Evolutionary conservation across 2,329 filamentous ascomycete species (phyloP).

Genomic region (Plectosphaerella plurivora): DNA sequence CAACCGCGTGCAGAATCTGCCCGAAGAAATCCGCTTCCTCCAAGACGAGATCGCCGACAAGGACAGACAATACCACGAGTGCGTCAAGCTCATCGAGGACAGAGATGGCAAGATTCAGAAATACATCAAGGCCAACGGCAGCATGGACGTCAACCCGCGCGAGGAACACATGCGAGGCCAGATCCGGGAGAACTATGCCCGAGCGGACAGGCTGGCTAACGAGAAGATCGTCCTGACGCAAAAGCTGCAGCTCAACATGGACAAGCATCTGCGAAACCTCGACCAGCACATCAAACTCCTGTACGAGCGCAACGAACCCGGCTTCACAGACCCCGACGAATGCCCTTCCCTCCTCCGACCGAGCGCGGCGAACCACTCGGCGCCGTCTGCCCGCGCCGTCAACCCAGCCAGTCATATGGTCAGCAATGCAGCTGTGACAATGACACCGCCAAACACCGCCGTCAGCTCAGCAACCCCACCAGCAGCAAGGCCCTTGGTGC

Average conservation of each 20-base stretch:
- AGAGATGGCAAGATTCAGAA: conserved; percentile 74
- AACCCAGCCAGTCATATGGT: conserved; percentile 35
- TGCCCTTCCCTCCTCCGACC: conserved; percentile 59
- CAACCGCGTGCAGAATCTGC: conserved; percentile 70
- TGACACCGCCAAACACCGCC: conserved; percentile 28
- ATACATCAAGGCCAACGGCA: conserved; percentile 74
- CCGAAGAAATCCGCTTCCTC: conserved; percentile 77
- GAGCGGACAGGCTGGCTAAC: conserved; percentile 65
- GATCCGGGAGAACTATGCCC: conserved; percentile 64
- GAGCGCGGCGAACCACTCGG: conserved; percentile 47
- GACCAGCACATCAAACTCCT: conserved; percentile 60
- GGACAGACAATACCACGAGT: conserved; percentile 67
- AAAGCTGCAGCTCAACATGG: conserved; percentile 56
- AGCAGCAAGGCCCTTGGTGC: conserved; percentile 34
- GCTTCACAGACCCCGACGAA: conserved; percentile 58
- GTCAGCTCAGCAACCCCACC: conserved; percentile 35
- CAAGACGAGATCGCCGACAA: conserved; percentile 81
- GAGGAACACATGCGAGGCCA: conserved; percentile 64
- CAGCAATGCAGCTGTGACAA: conserved; percentile 19
- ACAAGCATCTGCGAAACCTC: conserved; percentile 59
- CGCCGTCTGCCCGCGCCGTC: conserved; percentile 33
- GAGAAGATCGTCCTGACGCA: conserved; percentile 70
- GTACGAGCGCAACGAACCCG: conserved; percentile 56
- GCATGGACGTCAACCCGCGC: conserved; percentile 68
- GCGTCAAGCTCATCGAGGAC: conserved; percentile 63